A percentile compares a stretch with the other conserved stretches of the same genome.
phyloP scores from a whole-genome alignment of 495 filamentous ascomycete genomes.

The Podospora tetraspora region DNA sequence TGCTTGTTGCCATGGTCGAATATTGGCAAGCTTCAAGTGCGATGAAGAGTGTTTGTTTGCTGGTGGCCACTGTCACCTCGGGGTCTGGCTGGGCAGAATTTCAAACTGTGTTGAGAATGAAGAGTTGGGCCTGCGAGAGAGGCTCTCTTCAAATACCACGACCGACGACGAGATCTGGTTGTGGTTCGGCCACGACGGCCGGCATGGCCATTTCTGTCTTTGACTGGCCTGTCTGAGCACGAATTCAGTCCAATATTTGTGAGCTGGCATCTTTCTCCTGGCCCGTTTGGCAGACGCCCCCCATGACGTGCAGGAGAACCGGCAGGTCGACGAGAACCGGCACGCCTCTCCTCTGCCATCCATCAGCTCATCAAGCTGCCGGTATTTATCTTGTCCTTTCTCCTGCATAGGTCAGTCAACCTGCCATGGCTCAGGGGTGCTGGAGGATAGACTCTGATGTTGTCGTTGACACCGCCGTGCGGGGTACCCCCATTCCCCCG shows the following conservation, averaged over 20 bases:
- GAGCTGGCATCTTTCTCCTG: not conserved
- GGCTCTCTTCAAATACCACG: not conserved
- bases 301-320: not conserved
- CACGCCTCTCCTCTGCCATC: not conserved
- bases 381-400: not conserved
- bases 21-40: not conserved
- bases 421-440: not conserved
- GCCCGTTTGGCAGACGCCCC: not conserved
- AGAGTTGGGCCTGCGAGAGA: not conserved
- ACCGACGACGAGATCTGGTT: not conserved
- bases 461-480: not conserved
- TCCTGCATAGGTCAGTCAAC: not conserved
- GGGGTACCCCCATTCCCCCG: not conserved
- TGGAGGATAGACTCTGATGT: not conserved
- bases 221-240: not conserved
- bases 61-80: not conserved
- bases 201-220: not conserved
- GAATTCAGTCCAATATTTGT: not conserved
- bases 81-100: not conserved
- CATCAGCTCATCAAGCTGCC: not conserved
- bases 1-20: slow-evolving; percentile 23
- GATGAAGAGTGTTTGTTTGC: not conserved
- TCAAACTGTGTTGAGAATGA: not conserved
- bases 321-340: not conserved
- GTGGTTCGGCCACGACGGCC: slow-evolving; percentile 5